phyloP scores from a whole-genome alignment of 371 early-diverging fungal species.

The Mortierella sp. region DNA sequence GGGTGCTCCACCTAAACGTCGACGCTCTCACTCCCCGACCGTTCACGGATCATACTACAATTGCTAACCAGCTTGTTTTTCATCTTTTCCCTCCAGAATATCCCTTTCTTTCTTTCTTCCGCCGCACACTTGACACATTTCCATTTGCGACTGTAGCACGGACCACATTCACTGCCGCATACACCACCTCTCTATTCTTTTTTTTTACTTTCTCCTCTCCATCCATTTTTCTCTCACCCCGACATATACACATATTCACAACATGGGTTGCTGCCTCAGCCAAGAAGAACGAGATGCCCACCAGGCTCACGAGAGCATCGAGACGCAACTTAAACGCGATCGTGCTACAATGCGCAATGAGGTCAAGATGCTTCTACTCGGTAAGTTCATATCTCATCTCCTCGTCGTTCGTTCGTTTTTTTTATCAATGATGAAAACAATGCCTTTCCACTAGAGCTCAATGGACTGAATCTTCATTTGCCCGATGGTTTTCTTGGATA shows the following conservation, averaged over 20 bases:
- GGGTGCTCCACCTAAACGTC: background rate
- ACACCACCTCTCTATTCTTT: background rate
- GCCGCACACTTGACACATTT: background rate
- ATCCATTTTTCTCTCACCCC: background rate
- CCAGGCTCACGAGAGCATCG: constrained; percentile 4
- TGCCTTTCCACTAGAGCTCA: background rate
- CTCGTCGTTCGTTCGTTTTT: background rate
- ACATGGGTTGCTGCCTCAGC: constrained; percentile 94
- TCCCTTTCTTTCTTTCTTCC: background rate
- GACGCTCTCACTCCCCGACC: background rate
- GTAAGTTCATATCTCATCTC: constrained; percentile 59
- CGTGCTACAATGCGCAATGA: constrained; percentile 84
- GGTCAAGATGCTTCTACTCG: constrained; percentile 96
- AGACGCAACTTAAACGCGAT: constrained; percentile 86
- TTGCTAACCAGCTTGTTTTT: background rate
- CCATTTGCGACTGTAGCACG: background rate
- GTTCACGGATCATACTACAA: background rate
- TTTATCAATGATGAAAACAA: background rate
- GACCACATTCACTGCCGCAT: background rate
- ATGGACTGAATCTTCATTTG: background rate
- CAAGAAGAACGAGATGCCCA: constrained; percentile 81
- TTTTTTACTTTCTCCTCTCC: background rate
- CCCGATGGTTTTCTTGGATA: constrained; percentile 42
- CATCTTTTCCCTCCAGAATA: background rate
- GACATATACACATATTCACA: background rate